Evolutionary conservation across 441 rosid species (phyloP), one percentile per base, ranked within the genome.

Genomic region (Populus hybrid): DNA sequence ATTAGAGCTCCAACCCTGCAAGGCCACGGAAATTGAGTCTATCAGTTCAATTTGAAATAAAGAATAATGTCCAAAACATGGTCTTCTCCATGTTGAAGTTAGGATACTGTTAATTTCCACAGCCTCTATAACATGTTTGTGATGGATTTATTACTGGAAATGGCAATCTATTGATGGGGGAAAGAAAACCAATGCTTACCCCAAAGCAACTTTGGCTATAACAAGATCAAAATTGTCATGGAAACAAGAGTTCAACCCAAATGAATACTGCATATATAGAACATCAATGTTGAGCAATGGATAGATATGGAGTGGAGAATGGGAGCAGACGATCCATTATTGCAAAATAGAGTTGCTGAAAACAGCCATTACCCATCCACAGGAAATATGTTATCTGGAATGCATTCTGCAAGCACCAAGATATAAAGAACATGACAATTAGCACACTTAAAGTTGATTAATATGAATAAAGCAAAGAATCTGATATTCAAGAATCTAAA

Each of bases 321-420:
- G 24, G 24, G 24, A 24, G 24, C 24, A 24, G 24, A 24, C 24
- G 24, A 24, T 24, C 24, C 6, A 28, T 26, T 26, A 34, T 21
- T 26, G 38, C 30, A 68, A 6, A 69, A 59, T 40, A 26, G 67
- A 40, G 76, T 67, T 6, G 73, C 3, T 10, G 57, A 78, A 61
- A 74, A 80, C 1, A 77, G 35, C 65, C 61, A 32, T 85, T 91
- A 94, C 99, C 98, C 94, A 92, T 90, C 99, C 99, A 96, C 65
- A 96, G 81, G 93, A 95, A 92, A 84, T 96, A 94, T 53, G 98
- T 96, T 75, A 96, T 90, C 87, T 96, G 96, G 74, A 95, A 93
- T n/a, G 99, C 99, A 77, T 95, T 95, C 99, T 95, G 93, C 80
- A 82, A 1, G 8, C 12, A 61, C 38, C 6, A 21, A 5, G 34